phyloP scores from a whole-genome alignment of 768 basidiomycete species.

The Termitomyces sp. region DNA sequence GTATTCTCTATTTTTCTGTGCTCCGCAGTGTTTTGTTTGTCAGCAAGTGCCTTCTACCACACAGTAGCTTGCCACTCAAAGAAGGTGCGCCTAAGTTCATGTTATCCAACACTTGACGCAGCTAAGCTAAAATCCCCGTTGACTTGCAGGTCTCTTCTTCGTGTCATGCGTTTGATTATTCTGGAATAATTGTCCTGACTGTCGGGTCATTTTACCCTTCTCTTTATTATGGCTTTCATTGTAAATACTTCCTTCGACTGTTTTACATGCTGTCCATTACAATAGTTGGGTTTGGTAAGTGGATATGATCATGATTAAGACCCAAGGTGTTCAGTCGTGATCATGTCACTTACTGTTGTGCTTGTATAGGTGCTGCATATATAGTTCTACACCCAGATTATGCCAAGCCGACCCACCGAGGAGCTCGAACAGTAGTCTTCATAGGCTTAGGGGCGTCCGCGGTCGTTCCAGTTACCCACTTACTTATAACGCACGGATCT shows the following conservation, averaged over 20 bases:
- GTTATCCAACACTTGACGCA: slow-evolving; percentile 1
- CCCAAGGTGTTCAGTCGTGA: slow-evolving; percentile 9
- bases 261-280: slow-evolving; percentile 54
- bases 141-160: slow-evolving; percentile 48
- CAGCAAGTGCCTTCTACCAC: slow-evolving; percentile 72
- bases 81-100: slow-evolving; percentile 39
- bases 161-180: slow-evolving; percentile 71
- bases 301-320: slow-evolving; percentile 22
- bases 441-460: slow-evolving; percentile 72
- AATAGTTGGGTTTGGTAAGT: slow-evolving; percentile 57
- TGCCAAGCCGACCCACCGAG: slow-evolving; percentile 68
- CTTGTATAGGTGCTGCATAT: slow-evolving; percentile 54
- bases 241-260: slow-evolving; percentile 49
- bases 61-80: slow-evolving; percentile 70
- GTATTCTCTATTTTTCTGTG: slow-evolving; percentile 64
- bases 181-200: slow-evolving; percentile 76
- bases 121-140: slow-evolving; percentile 6
- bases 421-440: slow-evolving; percentile 76
- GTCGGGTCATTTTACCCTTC: slow-evolving; percentile 79
- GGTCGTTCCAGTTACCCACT: slow-evolving; percentile 66
- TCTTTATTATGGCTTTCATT: slow-evolving; percentile 78
- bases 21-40: slow-evolving; percentile 72
- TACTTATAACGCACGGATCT: slow-evolving; percentile 56
- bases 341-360: slow-evolving; percentile 6
- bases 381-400: slow-evolving; percentile 80